These are phyloP conservation scores for Climacium dendroides DNA, from an alignment of 225 moss, liverwort and hornwort genomes.

Conservation along the genomic window DNA sequence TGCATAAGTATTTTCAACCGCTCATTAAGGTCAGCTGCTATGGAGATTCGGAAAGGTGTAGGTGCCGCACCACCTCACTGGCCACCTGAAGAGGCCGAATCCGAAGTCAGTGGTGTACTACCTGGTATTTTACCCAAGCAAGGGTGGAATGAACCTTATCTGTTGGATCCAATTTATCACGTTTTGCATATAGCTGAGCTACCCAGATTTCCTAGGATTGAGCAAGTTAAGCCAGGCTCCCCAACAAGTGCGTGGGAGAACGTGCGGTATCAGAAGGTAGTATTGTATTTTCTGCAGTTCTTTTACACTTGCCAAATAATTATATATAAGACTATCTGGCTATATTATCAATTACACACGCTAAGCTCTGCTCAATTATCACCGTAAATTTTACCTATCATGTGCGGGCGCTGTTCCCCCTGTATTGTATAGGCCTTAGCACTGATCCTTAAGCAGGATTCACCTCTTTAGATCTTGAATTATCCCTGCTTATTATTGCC, in stretches of 20 bases:
- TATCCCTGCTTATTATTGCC: neutral
- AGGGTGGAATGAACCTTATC: conserved; percentile 52
- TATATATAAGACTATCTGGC: neutral
- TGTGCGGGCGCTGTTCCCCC: neutral
- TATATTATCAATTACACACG: neutral
- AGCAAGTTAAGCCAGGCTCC: conserved; percentile 32
- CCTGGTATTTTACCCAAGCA: conserved; percentile 26
- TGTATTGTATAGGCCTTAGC: neutral
- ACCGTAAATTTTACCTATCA: neutral
- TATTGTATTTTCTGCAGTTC: neutral
- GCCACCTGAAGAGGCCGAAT: conserved; percentile 45
- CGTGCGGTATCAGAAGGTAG: conserved; percentile 50
- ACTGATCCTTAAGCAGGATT: neutral
- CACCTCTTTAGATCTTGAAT: neutral
- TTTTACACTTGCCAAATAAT: neutral
- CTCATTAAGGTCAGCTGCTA: conserved; percentile 52
- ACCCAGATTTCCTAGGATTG: conserved; percentile 52
- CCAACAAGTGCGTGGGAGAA: conserved; percentile 40
- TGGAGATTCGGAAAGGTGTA: conserved; percentile 63
- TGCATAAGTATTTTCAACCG: conserved; percentile 62
- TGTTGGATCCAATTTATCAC: conserved; percentile 42
- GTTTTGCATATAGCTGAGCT: conserved; percentile 44
- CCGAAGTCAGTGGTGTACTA: conserved; percentile 10
- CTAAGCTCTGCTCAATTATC: neutral
- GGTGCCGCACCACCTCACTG: conserved; percentile 44